A percentile compares a stretch with the other conserved stretches of the same genome.
phyloP scores from a whole-genome alignment of 1,139 yeast genomes.

The Debaryomyces coudertii region DNA sequence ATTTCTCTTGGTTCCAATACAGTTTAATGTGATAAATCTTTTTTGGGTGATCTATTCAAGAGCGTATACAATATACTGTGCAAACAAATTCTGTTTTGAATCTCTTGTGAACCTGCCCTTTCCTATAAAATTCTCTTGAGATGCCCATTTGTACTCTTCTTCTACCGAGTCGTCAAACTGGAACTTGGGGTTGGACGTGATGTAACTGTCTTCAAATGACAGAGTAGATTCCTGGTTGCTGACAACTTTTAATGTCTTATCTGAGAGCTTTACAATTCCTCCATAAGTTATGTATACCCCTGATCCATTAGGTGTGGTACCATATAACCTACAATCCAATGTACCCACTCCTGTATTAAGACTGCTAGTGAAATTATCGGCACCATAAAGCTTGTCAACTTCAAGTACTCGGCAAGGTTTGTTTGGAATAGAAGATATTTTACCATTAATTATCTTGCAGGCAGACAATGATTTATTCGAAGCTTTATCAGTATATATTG shows the following conservation, averaged over 20 bases:
- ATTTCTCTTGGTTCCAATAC: not conserved
- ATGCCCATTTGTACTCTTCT: conserved; percentile 51
- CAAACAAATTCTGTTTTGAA: conserved; percentile 41
- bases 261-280: conserved; percentile 47
- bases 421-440: conserved; percentile 32
- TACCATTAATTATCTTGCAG: conserved; percentile 31
- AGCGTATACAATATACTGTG: conserved; percentile 54
- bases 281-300: conserved; percentile 47
- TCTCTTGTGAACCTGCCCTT: conserved; percentile 58
- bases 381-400: conserved; percentile 34
- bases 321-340: conserved; percentile 55
- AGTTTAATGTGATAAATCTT: conserved; percentile 5
- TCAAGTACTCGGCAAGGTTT: conserved; percentile 34
- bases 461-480: conserved; percentile 23
- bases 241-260: conserved; percentile 37
- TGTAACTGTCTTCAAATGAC: conserved; percentile 49
- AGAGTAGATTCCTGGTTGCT: conserved; percentile 28
- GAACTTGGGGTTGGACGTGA: conserved; percentile 50
- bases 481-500: conserved; percentile 21
- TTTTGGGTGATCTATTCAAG: conserved; percentile 13
- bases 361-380: conserved; percentile 48
- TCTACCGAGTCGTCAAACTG: conserved; percentile 41
- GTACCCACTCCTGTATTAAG: conserved; percentile 31
- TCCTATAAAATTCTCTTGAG: conserved; percentile 48
- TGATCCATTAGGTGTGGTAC: conserved; percentile 42